A percentile compares a stretch with the other conserved stretches of the same genome.
phyloP scores from a whole-genome alignment of 495 filamentous ascomycete species.

The Neurospora sp. region DNA sequence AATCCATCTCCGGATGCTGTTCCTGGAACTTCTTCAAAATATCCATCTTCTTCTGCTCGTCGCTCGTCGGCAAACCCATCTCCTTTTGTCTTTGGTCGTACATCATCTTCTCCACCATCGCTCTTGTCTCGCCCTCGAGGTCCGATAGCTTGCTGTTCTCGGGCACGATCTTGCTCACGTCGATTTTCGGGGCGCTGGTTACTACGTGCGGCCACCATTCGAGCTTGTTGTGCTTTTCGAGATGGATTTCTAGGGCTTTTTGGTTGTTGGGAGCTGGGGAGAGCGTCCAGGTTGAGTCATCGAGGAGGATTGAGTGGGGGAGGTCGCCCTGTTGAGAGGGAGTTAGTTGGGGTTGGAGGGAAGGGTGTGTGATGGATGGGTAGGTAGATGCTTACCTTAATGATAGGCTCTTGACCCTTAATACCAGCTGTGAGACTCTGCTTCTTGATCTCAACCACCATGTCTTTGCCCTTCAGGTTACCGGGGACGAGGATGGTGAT shows the following conservation, averaged over 20 bases:
- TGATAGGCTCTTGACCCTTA: constrained; percentile 79
- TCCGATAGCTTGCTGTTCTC: constrained; percentile 85
- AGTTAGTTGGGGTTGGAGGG: not conserved
- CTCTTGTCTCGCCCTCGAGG: constrained; percentile 87
- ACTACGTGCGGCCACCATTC: constrained; percentile 97
- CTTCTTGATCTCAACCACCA: constrained; percentile 76
- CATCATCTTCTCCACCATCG: constrained; percentile 99
- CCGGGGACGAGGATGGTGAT: constrained; percentile 61
- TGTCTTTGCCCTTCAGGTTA: constrained; percentile 74
- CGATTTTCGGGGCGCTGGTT: constrained; percentile 74
- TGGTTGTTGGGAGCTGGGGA: constrained; percentile 50
- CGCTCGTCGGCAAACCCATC: constrained; percentile 70
- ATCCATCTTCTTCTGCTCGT: constrained; percentile 88
- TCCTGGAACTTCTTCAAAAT: constrained; percentile 85
- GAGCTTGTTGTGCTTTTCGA: constrained; percentile 95
- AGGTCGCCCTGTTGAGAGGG: constrained; percentile 59
- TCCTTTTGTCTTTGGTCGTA: constrained; percentile 97
- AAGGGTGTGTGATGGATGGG: not conserved
- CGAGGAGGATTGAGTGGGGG: constrained; percentile 65
- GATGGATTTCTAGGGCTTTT: constrained; percentile 78
- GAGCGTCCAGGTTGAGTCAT: constrained; percentile 94
- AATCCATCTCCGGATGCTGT: constrained; percentile 70
- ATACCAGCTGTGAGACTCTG: constrained; percentile 67
- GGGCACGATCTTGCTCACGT: constrained; percentile 87
- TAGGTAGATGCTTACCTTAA: constrained; percentile 52